Base-by-base conservation (phyloP, 1,139 yeast genomes). In the Geotrichum bryndzae region DNA sequence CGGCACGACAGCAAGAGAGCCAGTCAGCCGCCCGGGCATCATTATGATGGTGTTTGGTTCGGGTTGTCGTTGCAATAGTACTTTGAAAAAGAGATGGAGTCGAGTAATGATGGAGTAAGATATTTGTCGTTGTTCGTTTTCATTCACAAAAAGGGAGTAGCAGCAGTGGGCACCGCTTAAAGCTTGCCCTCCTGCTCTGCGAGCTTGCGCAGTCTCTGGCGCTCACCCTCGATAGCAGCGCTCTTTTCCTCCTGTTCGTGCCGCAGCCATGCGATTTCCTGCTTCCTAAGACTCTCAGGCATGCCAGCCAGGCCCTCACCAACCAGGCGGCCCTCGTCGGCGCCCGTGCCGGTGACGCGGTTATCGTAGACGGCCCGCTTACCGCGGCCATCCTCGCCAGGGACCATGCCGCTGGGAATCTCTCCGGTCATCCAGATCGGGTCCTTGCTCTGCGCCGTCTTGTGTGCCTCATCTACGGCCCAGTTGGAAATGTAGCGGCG, bases 181-280 rank as follows among this genome's bases (percentile, higher is more conserved):
- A 41, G 29, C 57, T 57, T 62, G 41, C 63, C 58, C 54, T 73
- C 77, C 66, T 70, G 65, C 56, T 67, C 67, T 3, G 76, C 76
- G 29, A 74, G 68, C 58, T 66, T 63, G 51, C 63, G 57, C 55
- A 74, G 65, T 25, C 72, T 67, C 51, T 63, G 66, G 54, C 69
- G 63, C 60, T 73, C 74, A 5, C 64, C 68, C 15, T 57, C 68
- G 68, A 72, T 82, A 84, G 70, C 81, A 79, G 70, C 86, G 88
- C 73, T 88, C 92, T 68, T 80, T 78, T 70, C 83, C 81, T 73
- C 95, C 79, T 45, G 18, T 22, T 54, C 60, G 27, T 48, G 50
- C 27, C 33, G 29, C n/a, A 50, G 55, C 64, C 64, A 61, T n/a
- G 50, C 57, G 10, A 22, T 27, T 27, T 59, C 56, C 22, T 53